Base-by-base conservation (phyloP, 352 stramenopile genomes). In the Pythium volutum region DNA sequence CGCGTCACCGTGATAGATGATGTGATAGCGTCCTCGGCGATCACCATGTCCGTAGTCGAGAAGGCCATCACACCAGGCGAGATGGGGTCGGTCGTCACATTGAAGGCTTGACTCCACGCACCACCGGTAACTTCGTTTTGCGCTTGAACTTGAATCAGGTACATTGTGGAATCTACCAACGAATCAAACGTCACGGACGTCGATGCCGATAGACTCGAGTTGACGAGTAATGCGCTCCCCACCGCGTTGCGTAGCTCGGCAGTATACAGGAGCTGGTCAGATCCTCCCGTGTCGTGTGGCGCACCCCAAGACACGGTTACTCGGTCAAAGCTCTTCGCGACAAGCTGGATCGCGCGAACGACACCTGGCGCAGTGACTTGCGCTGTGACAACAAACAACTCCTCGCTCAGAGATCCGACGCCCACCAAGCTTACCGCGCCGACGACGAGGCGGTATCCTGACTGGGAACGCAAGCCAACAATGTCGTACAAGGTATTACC, bases 21-120 rank as follows among this genome's bases (percentile, higher is more conserved):
- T 0, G 60, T 46, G 0, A 20, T n/a, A 2, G 12, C 54, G 11
- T 54, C 64, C 66, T 88, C 79, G 4, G 56, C 68, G 7, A 83
- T 61, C 4, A 27, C 66, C 2, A 58, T 26, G 3, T 49, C 49
- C 1, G 39, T 51, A 0, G 20, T 38, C 1, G 25, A 18, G 25
- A 88, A 87, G 22, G 61, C 64, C 15, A 88, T 79, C 5, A 71
- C 59, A 6, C 79, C 79, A 14, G 79, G 73, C 0, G 71, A 78
- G 11, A 85, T 57, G 1, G 75, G 69, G 36, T 88, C 69, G 0
- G 79, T 88, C 16, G 58, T 70, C n/a, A 69, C 62, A 18, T 58
- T 45, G 16, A 81, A 29, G 1, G 25, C 29, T 1, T 16, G 9
- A 53, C 71, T 84, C 79, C 79, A 88, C 0, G 36, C 11, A 1